Evolutionary conservation across 2,329 filamentous ascomycete species (phyloP).

Genomic region (Fusarium irregulare): DNA sequence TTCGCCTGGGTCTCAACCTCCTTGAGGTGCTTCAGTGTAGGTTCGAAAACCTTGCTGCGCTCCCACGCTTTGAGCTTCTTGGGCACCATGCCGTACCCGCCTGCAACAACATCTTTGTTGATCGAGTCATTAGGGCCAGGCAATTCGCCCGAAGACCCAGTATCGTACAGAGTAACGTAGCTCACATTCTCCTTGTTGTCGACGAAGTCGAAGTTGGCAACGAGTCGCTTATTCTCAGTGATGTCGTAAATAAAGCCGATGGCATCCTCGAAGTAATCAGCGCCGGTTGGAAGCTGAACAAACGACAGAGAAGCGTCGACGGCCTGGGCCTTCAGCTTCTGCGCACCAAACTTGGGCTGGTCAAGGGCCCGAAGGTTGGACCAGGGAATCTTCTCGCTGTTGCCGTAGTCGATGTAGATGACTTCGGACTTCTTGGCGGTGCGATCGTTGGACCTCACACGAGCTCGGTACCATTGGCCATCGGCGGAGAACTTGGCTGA

Average conservation of each 20-base stretch:
- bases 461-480: slow-evolving; percentile 93
- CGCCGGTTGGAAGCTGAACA: slow-evolving; percentile 83
- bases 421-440: slow-evolving; percentile 89
- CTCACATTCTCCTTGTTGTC: slow-evolving; percentile 82
- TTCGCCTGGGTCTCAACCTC: slow-evolving; percentile 83
- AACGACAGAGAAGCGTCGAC: slow-evolving; percentile 88
- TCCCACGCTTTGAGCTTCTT: slow-evolving; percentile 94
- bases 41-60: slow-evolving; percentile 73
- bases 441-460: slow-evolving; percentile 91
- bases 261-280: slow-evolving; percentile 86
- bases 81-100: slow-evolving; percentile 90
- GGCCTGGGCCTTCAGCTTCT: slow-evolving; percentile 89
- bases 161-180: slow-evolving; percentile 90
- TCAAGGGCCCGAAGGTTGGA: slow-evolving; percentile 82
- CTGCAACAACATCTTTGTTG: slow-evolving; percentile 86
- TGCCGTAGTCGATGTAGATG: slow-evolving; percentile 95
- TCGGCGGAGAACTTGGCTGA: slow-evolving; percentile 92
- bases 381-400: slow-evolving; percentile 91
- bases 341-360: slow-evolving; percentile 79
- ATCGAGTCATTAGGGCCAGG: slow-evolving; percentile 78
- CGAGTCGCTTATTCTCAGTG: slow-evolving; percentile 80
- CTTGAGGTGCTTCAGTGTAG: slow-evolving; percentile 77
- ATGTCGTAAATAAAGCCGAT: slow-evolving; percentile 79
- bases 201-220: slow-evolving; percentile 90
- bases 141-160: slow-evolving; percentile 67